Base-by-base conservation (phyloP, 2,329 filamentous ascomycete genomes). In the Stagonosporopsis cucurbitacearum region DNA sequence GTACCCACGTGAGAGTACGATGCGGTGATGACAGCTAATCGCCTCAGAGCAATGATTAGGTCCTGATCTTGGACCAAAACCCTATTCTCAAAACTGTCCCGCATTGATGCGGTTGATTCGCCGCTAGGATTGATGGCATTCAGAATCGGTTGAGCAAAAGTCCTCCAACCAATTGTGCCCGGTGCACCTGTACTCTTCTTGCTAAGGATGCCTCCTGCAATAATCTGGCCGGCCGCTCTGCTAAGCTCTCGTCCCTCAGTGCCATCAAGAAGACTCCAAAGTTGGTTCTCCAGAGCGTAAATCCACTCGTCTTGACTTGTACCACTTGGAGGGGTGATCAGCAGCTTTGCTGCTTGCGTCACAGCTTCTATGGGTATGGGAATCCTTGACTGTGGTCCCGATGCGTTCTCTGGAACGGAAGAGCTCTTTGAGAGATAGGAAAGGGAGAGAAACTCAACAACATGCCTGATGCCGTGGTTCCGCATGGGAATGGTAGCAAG, bases 361-460 rank as follows among this genome's bases (percentile, higher is more conserved):
- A 91, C 77, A 1, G 87, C 87, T 67, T 91, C 88, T 28, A 88
- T 82, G 0, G 88, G 88, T 51, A 91, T 88, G 37, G 82, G 83
- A 4, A 86, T 83, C 17, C 68, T 65, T 1, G 69, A 69, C 17
- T 81, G 77, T 49, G 68, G 50, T 6, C 61, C 64, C 6, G 64
- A 62, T 39, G 65, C 58, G 7, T 70, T 62, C 28, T 67, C 50
- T 49, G 62, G 74, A 72, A 53, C 76, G 74, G 60, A 77, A 80
- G 58, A 83, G 81, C 74, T 73, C 40, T 74, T 68, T 6, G 69
- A 69, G 0, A 88, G 84, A 58, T 90, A 88, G 6, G 89, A 85
- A 1, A 87, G 82, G 54, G 90, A 88, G 32, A 91, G 80, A 66
- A 91, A 91, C 67, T 91, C 88, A 58, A 91, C 79, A 0, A 86